Base-by-base conservation (phyloP, 2,329 filamentous ascomycete genomes). In the Stachybotrys echinatus region DNA sequence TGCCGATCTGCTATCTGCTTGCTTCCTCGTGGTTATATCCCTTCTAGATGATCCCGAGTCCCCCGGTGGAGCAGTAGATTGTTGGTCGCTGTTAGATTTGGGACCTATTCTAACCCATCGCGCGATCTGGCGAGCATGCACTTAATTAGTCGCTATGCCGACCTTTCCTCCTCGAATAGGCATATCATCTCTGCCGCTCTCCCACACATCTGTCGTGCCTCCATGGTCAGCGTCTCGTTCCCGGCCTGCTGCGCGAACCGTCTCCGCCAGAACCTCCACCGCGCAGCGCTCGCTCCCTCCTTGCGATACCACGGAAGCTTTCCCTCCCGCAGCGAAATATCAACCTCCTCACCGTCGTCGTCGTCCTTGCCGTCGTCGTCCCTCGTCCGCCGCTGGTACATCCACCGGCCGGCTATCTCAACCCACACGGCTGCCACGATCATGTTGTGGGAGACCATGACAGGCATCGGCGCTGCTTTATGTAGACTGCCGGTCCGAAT, bases 251-350 rank as follows among this genome's bases (percentile, higher is more conserved):
- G 42, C 17, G 12, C 42, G 23, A 44, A 12, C 10, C 17, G 12
- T 21, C 42, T 18, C 42, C 42, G 12, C 21, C 42, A 23, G 20
- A 21, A 44, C 21, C 42, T 44, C 42, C 17, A 21, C 18, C n/a
- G 17, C 18, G 42, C 42, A 27, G 43, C n/a, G 42, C 48, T 39
- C 38, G 23, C 21, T 47, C 37, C 17, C 21, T 52, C 37, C 23
- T 50, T 23, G 18, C 44, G 6, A 43, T 17, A 27, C 22, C 22
- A 27, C 20, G 42, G 42, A 14, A 23, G 20, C 22, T 23, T 10
- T 23, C 22, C 22, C 12, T 14, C 20, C 3, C 20, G 20, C 19
- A 45, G 22, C 14, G 23, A 20, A 23, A 45, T 22, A 19, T 45
- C 42, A 23, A 27, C 20, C 22, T n/a, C n/a, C n/a, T 42, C 19